Evolutionary conservation across 108 stramenopile species (phyloP), one percentile per base, ranked within the genome.

Genomic region (Nitzschia sp.): DNA sequence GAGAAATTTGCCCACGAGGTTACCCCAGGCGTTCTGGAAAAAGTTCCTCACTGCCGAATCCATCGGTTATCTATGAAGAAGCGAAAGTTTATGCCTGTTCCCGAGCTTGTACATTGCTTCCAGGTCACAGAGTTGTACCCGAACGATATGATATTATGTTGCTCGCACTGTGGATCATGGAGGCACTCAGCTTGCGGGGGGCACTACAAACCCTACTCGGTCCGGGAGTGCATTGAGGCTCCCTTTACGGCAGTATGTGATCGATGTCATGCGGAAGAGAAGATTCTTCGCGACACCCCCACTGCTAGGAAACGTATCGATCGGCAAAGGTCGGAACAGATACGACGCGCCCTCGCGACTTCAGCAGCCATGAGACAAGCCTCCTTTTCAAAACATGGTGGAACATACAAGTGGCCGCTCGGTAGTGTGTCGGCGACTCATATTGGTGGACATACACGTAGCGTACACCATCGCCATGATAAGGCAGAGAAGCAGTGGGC

Each of bases 401-500:
- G 85, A 51, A 85, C 85, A 6, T 91, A 86, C 71, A 94, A 91
- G 61, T 91, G 90, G 90, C 90, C 90, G 28, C 64, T 91, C 27
- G 90, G 90, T 23, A 85, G 83, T 59, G 88, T 90, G 21, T 78
- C 80, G 25, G 71, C 70, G 5, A 87, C 81, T 35, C 88, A 94
- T 65, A 80, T 91, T 35, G 75, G 79, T 13, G 84, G 87, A 24
- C 90, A 94, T 60, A 78, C 82, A 8, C 70, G 85, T n/a, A 89
- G 89, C 61, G 93, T 91, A 3, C 83, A 86, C 54, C 60, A 76
- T 68, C 74, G 93, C 29, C 88, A 94, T 59, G 93, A 94, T 51
- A 88, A 89, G 54, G 87, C 90, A 26, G 93, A 88, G 64, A 94
- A 91, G 78, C 87, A 88, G 64, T 94, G 93, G 93, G 66, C 64